Base-by-base conservation (phyloP, 805 yeast genomes). In the Monosporozyma solicola region DNA sequence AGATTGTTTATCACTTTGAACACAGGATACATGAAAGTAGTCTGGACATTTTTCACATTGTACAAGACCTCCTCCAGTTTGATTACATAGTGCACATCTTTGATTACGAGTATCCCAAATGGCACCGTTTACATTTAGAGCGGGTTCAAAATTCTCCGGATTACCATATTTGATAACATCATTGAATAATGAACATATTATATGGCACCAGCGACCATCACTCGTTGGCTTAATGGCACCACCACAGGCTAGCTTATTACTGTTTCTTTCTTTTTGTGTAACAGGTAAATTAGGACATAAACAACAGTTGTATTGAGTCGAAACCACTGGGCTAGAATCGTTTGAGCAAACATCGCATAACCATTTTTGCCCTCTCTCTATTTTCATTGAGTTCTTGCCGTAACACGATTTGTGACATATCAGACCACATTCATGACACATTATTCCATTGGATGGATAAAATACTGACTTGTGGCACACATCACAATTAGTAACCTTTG, bases 331-430 rank as follows among this genome's bases (percentile, higher is more conserved):
- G 55, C 80, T 78, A 50, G 80, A 64, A 49, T 82, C 85, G 62
- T 88, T 87, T 4, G 82, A 74, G 63, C 97, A 90, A 1, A 82
- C 74, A 59, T 88, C 95, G 69, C 97, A 90, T 27, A 75, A 70
- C 97, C 97, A 89, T 53, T 76, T 77, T 35, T 63, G 10, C 10
- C 10, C 33, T 41, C 49, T 6, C 33, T 24, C 7, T 2, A 5
- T 20, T 13, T 11, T 16, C 5, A 4, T 11, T 13, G 31, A 4
- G 47, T 52, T 0, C 7, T 76, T 64, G 0, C 95, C 96, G 61
- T 83, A 84, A 61, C 96, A 90, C 0, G 76, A 66, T 2, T 78
- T 72, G 64, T 90, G 97, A 2, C 84, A 88, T 52, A 74, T 75
- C 33, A 87, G 68, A 0, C 86, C 86, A 72, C 96, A 90, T 31